These are phyloP conservation scores for Naganishia randhawae DNA, from an alignment of 768 basidiomycete genomes.

Conservation along the genomic window DNA sequence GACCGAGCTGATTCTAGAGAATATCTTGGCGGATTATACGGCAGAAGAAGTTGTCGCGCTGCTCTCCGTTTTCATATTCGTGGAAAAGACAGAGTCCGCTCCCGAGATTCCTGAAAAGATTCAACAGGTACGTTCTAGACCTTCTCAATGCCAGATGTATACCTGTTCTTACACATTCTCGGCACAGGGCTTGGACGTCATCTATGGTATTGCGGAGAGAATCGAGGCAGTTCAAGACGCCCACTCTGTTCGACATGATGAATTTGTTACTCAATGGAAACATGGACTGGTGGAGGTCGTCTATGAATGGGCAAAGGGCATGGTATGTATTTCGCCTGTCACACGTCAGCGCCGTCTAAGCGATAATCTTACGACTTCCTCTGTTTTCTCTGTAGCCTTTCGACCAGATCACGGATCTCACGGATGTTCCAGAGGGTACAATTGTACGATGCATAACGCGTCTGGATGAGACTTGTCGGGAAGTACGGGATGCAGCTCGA, in stretches of 20 bases:
- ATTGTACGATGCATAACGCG: constrained; percentile 95
- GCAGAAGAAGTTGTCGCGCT: constrained; percentile 95
- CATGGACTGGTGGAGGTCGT: constrained; percentile 92
- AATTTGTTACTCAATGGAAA: constrained; percentile 70
- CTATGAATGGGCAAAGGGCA: constrained; percentile 98
- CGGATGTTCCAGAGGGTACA: constrained; percentile 93
- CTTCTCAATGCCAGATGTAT: background rate
- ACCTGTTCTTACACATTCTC: background rate
- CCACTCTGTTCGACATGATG: constrained; percentile 73
- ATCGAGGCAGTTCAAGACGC: constrained; percentile 74
- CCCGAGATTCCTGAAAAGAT: constrained; percentile 76
- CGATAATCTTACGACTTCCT: background rate
- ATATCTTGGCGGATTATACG: constrained; percentile 81
- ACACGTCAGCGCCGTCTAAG: background rate
- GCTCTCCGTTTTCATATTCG: constrained; percentile 94
- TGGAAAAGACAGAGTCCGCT: constrained; percentile 91
- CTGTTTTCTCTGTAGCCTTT: constrained; percentile 65
- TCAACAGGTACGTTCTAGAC: constrained; percentile 47
- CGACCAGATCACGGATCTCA: constrained; percentile 83
- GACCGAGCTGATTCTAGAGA: constrained; percentile 94
- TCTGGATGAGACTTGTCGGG: constrained; percentile 91
- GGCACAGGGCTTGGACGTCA: constrained; percentile 64
- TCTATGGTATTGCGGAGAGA: constrained; percentile 70
- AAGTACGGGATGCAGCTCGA: constrained; percentile 92
- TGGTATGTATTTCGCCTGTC: constrained; percentile 60